Evolutionary conservation across 768 basidiomycete species (phyloP).

Genomic region (Punctularia strigosozonata): DNA sequence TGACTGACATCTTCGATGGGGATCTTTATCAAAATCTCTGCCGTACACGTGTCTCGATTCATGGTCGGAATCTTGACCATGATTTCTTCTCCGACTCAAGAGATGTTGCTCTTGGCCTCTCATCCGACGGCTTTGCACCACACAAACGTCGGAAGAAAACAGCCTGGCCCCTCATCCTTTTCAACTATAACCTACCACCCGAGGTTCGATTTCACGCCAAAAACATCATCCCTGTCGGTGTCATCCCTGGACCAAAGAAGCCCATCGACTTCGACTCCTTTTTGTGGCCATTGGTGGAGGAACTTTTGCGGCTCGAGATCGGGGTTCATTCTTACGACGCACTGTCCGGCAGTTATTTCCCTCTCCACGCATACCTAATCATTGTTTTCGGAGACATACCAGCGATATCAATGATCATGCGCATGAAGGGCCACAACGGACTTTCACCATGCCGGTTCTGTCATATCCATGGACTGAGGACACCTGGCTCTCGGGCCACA

Average conservation of each 20-base stretch:
- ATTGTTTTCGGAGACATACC: slow-evolving; percentile 23
- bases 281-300: slow-evolving; percentile 22
- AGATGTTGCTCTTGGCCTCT: slow-evolving; percentile 32
- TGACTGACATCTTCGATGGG: slow-evolving; percentile 26
- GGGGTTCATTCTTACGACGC: slow-evolving; percentile 27
- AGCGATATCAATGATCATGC: slow-evolving; percentile 16
- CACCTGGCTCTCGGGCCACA: slow-evolving; percentile 2
- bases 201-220: slow-evolving; percentile 22
- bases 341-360: slow-evolving; percentile 11
- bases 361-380: slow-evolving; percentile 18
- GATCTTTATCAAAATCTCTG: slow-evolving; percentile 17
- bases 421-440: slow-evolving; percentile 33
- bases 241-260: slow-evolving; percentile 35
- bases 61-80: slow-evolving; percentile 13
- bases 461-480: slow-evolving; percentile 18
- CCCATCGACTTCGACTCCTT: slow-evolving; percentile 29
- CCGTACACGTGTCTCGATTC: slow-evolving; percentile 13
- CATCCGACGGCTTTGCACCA: slow-evolving; percentile 30
- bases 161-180: slow-evolving; percentile 28
- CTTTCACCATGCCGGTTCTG: slow-evolving; percentile 25
- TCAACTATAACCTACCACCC: slow-evolving; percentile 32
- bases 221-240: slow-evolving; percentile 25
- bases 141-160: slow-evolving; percentile 22
- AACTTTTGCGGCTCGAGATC: slow-evolving; percentile 20
- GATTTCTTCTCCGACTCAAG: slow-evolving; percentile 23